Base-by-base conservation (phyloP, 1,284 basidiomycete genomes). In the Fistulinella cinereoalba region DNA sequence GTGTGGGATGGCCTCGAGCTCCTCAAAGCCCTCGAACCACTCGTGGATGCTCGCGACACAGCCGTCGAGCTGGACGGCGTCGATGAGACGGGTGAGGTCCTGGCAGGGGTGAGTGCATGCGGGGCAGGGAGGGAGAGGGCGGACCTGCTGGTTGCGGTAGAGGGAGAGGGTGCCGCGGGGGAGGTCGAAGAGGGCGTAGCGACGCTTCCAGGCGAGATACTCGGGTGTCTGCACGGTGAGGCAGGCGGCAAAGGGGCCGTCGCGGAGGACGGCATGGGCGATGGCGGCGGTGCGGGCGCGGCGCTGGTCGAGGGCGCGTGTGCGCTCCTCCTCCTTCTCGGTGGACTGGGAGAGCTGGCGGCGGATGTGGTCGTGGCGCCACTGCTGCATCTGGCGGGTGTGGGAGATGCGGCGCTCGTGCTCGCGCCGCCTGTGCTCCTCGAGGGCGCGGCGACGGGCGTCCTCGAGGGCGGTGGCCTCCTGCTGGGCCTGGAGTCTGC, bases 21-120 rank as follows among this genome's bases (percentile, higher is more conserved):
- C 83, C 51, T 88, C 86, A 50, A 79, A 85, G 2, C 85, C 85
- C 47, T 88, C 81, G 46, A 77, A 72, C 76, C 82, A 85, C 56
- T 88, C 86, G 43, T 74, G 71, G 45, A 85, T 58, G 9, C 65
- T 74, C 34, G 66, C 64, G 8, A 84, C 61, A 15, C 69, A 59
- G 13, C 70, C 73, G 2, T 73, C 68, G 27, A 87, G 61, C 7
- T 72, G 60, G 16, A 84, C 49, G 24, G 74, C 65, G 34, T 85
- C 81, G 36, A 81, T 47, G 0, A 72, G 62, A 43, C 69, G 69
- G 12, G 66, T 62, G 16, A 69, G 63, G 46, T 83, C 79, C 80
- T 83, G 34, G n/a, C 3, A 2, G 22, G n/a, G 1, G 37, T 59
- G 42, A 50, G 44, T 33, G 37, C n/a, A 46, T 44, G 47, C 3